Evolutionary conservation across 2,329 filamentous ascomycete genomes (phyloP).

Genomic region (Pseudonectria buxi): DNA sequence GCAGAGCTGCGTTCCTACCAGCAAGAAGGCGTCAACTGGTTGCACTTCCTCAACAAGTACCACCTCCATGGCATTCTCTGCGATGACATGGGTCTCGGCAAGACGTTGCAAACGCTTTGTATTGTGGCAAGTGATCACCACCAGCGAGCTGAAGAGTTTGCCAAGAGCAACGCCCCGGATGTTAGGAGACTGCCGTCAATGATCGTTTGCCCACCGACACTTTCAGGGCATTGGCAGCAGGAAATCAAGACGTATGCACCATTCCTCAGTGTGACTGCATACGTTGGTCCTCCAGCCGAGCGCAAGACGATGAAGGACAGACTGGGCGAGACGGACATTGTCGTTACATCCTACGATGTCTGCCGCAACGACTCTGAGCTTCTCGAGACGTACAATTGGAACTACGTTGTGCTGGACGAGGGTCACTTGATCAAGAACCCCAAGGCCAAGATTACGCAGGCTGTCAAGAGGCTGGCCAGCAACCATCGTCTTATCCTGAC

Average conservation of each 20-base stretch:
- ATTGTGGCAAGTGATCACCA: slow-evolving; percentile 98
- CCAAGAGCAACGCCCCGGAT: slow-evolving; percentile 72
- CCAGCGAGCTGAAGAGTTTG: slow-evolving; percentile 82
- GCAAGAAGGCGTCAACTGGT: slow-evolving; percentile 98
- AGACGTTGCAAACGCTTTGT: slow-evolving; percentile 93
- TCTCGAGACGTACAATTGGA: slow-evolving; percentile 80
- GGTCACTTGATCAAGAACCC: slow-evolving; percentile 99
- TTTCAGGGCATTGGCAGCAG: slow-evolving; percentile 98
- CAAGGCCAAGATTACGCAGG: slow-evolving; percentile 88
- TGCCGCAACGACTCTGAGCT: slow-evolving; percentile 92
- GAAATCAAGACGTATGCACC: slow-evolving; percentile 94
- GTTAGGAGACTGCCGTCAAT: slow-evolving; percentile 76
- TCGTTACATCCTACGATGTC: slow-evolving; percentile 97
- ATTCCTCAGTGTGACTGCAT: slow-evolving; percentile 82
- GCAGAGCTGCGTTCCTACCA: slow-evolving; percentile 94
- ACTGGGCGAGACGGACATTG: slow-evolving; percentile 76
- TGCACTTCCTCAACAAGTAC: slow-evolving; percentile 96
- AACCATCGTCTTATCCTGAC: slow-evolving; percentile 96
- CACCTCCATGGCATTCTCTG: slow-evolving; percentile 97
- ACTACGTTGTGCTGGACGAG: slow-evolving; percentile 95
- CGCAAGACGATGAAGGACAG: slow-evolving; percentile 62
- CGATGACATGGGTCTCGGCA: slow-evolving; percentile 98
- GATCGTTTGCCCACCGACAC: slow-evolving; percentile 90
- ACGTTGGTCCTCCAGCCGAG: slow-evolving; percentile 82
- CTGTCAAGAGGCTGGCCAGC: slow-evolving; percentile 81